Evolutionary conservation across 2,329 filamentous ascomycete genomes (phyloP).

Genomic region (Verticillium alfalfae): DNA sequence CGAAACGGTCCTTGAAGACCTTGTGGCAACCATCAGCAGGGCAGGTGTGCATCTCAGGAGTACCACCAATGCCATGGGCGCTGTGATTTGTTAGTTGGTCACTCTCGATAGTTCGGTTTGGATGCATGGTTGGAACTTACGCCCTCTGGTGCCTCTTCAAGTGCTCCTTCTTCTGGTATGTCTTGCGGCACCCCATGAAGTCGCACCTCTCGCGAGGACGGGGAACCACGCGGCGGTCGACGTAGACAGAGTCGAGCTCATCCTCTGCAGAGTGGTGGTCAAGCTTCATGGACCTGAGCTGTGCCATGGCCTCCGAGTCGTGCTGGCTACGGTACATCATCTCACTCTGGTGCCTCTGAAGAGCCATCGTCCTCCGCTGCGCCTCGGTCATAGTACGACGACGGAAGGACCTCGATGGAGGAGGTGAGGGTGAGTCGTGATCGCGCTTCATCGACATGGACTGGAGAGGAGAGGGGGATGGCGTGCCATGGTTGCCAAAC

Average conservation of each 20-base stretch:
- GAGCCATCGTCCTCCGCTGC: constrained; percentile 36
- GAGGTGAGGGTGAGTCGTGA: constrained; percentile 13
- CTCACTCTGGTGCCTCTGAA: constrained; percentile 32
- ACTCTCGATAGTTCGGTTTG: constrained; percentile 10
- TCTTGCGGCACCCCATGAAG: constrained; percentile 39
- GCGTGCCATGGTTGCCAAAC: constrained; percentile 21
- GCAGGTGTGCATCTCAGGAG: constrained; percentile 11
- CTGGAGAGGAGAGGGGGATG: constrained; percentile 20
- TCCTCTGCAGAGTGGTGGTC: constrained; percentile 11
- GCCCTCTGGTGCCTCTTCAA: constrained; percentile 49
- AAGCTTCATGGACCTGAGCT: constrained; percentile 9
- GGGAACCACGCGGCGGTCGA: constrained; percentile 12
- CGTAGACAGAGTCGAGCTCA: constrained; percentile 5
- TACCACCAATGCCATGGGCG: constrained; percentile 8
- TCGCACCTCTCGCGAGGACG: constrained; percentile 27
- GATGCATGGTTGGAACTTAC: constrained; percentile 27
- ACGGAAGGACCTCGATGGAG: constrained; percentile 21
- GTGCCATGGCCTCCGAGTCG: constrained; percentile 12
- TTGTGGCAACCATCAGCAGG: constrained; percentile 10
- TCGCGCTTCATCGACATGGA: constrained; percentile 21
- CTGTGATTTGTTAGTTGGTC: constrained; percentile 16
- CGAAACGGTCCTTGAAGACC: constrained; percentile 13
- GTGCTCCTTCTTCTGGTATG: constrained; percentile 49
- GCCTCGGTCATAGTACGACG: constrained; percentile 35
- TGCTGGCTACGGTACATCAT: constrained; percentile 10